Evolutionary conservation across 1,284 basidiomycete genomes (phyloP).

Genomic region (Puccinia brachypodii): DNA sequence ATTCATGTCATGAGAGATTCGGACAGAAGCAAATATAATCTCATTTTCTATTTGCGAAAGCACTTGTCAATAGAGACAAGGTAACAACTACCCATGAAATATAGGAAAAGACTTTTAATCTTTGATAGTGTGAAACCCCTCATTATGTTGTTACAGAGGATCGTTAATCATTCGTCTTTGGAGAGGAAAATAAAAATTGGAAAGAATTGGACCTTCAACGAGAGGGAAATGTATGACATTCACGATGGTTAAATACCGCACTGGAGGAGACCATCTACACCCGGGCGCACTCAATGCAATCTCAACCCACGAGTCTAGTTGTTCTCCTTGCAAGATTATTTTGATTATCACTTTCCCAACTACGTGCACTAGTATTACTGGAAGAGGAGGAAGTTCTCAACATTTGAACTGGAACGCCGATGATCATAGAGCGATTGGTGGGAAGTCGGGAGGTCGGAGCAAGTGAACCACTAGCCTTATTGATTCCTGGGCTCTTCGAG

Average conservation of each 20-base stretch:
- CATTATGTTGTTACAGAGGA: no score
- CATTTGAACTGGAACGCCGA: conserved; percentile 30
- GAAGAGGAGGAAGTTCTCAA: conserved; percentile 14
- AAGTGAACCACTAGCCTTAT: background rate
- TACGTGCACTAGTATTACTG: conserved; percentile 3
- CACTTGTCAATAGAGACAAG: no score
- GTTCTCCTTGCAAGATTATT: background rate
- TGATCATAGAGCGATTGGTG: conserved; percentile 19
- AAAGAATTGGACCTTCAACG: no score
- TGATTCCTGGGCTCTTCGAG: background rate
- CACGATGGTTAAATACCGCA: background rate
- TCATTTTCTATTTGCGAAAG: no score
- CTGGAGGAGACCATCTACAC: background rate
- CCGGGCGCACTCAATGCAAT: background rate
- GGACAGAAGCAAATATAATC: no score
- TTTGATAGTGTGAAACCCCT: no score
- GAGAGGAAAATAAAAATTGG: no score
- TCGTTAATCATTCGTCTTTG: no score
- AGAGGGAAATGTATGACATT: no score
- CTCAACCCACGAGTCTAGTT: conserved; percentile 8
- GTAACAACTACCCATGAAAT: no score
- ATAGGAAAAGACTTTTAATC: no score
- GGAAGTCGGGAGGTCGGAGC: conserved; percentile 1
- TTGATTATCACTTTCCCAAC: conserved; percentile 11
- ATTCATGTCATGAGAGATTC: no score